A percentile compares a stretch with the other conserved stretches of the same genome.
Conservation (phyloP, 495 filamentous ascomycete species). For the Hypoxylon fragiforme region DNA sequence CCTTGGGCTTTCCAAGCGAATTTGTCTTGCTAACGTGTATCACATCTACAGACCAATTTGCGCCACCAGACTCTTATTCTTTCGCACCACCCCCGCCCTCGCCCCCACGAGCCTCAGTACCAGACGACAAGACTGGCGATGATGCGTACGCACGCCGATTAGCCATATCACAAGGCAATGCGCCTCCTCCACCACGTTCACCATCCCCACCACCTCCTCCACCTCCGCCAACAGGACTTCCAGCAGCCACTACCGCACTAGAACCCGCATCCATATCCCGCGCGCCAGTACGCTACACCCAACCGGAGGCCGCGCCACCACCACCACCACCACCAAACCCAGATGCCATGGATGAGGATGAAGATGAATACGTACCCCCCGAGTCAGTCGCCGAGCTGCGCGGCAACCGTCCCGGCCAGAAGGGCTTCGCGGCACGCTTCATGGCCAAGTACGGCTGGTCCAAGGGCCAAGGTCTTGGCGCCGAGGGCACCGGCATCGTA, state of each 20-base stretch:
- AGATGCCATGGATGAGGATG: conserved; percentile 56
- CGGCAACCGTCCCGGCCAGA: conserved; percentile 74
- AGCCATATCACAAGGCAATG: conserved; percentile 52
- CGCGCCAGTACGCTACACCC: conserved; percentile 81
- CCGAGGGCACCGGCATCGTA: conserved; percentile 75
- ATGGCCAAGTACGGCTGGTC: conserved; percentile 94
- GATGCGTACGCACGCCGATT: conserved; percentile 71
- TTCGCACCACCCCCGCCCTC: conserved; percentile 73
- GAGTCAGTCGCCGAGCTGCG: conserved; percentile 42
- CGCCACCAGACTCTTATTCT: conserved; percentile 65
- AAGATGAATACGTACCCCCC: conserved; percentile 52
- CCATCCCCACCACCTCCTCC: conserved; percentile 44
- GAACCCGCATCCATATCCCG: conserved; percentile 68
- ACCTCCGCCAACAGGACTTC: conserved; percentile 64
- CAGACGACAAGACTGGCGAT: conserved; percentile 66
- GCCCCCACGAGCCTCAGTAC: conserved; percentile 45
- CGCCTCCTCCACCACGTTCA: conserved; percentile 40
- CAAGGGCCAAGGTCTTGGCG: conserved; percentile 83
- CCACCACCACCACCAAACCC: conserved; percentile 40
- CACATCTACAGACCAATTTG: conserved; percentile 64
- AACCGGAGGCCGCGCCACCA: conserved; percentile 61
- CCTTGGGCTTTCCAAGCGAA: not conserved
- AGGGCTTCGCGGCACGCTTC: conserved; percentile 80
- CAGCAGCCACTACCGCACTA: conserved; percentile 49
- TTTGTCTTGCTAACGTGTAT: conserved; percentile 30